phyloP scores from a whole-genome alignment of 805 yeast species.

The Kluyveromyces nonfermentans region DNA sequence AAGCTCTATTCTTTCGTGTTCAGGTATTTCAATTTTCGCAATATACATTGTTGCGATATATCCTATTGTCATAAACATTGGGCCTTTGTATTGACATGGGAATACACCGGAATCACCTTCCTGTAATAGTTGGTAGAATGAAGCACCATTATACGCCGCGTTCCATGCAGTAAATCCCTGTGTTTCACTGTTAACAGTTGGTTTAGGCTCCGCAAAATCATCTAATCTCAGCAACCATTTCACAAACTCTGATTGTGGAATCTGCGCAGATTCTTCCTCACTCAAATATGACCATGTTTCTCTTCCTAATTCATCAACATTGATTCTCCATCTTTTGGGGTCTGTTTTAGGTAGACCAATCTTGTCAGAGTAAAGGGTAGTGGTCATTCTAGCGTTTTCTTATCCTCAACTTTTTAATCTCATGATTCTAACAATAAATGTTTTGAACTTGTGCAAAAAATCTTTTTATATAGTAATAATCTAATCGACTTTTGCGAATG shows the following conservation, averaged over 20 bases:
- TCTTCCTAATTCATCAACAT: conserved; percentile 61
- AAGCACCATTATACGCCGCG: conserved; percentile 66
- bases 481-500: no score
- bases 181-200: conserved; percentile 19
- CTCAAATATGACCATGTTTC: conserved; percentile 69
- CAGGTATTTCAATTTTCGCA: conserved; percentile 58
- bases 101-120: conserved; percentile 71
- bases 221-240: conserved; percentile 44
- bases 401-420: neutral
- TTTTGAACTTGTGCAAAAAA: neutral
- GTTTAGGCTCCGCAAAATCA: conserved; percentile 31
- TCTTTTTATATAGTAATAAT: neutral
- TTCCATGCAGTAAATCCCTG: conserved; percentile 37
- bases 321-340: conserved; percentile 61
- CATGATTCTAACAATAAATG: neutral
- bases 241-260: conserved; percentile 46
- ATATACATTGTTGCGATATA: conserved; percentile 67
- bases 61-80: conserved; percentile 95
- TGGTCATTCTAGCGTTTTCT: neutral
- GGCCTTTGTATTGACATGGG: conserved; percentile 93
- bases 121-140: conserved; percentile 61
- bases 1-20: conserved; percentile 56
- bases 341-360: conserved; percentile 65
- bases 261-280: conserved; percentile 30
- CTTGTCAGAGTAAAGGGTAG: conserved; percentile 50